These are phyloP conservation scores for slime mould (Dictyostelium discoideum) DNA, from an alignment of 78 protist genomes.

Conservation along the genomic window DNA sequence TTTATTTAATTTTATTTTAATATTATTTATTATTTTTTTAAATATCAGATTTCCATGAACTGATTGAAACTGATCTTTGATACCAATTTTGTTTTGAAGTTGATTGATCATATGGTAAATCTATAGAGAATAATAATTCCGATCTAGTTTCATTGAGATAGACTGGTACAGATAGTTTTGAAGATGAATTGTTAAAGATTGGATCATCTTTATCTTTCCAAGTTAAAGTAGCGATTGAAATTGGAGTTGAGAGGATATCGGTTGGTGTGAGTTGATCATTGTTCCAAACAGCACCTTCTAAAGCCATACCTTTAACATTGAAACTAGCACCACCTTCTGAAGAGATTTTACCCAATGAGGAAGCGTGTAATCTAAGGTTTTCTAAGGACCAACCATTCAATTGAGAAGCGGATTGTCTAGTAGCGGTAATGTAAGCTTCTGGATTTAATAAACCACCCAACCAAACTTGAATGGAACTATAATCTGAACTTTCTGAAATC, in stretches of 20 bases:
- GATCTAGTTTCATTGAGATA: conserved; percentile 87
- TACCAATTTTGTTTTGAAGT: conserved; percentile 71
- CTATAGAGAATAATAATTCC: conserved; percentile 82
- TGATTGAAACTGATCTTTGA: conserved; percentile 61
- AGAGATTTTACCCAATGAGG: conserved; percentile 1
- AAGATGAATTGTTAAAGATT: not conserved
- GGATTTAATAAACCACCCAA: conserved; percentile 95
- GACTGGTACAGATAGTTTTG: conserved; percentile 77
- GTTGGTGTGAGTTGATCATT: conserved; percentile 40
- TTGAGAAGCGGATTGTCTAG: conserved; percentile 95
- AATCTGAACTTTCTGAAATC: conserved; percentile 52
- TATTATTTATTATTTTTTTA: not conserved
- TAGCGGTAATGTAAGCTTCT: conserved; percentile 97
- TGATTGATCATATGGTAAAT: conserved; percentile 28
- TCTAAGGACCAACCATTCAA: conserved; percentile 90
- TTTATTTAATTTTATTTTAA: no score
- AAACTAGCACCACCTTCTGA: not conserved
- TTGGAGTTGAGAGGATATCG: conserved; percentile 8
- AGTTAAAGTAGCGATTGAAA: conserved; percentile 34
- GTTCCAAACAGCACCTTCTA: conserved; percentile 80
- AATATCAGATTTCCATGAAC: conserved; percentile 53
- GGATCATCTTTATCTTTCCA: conserved; percentile 79
- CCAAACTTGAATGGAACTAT: conserved; percentile 75
- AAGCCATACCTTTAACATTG: conserved; percentile 50
- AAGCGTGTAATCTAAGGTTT: conserved; percentile 77